Percentiles rank a stretch among this genome's conserved stretches.
Evolutionary conservation across 768 basidiomycete genomes (phyloP).

Genomic region (Boletus rubroflammeus): DNA sequence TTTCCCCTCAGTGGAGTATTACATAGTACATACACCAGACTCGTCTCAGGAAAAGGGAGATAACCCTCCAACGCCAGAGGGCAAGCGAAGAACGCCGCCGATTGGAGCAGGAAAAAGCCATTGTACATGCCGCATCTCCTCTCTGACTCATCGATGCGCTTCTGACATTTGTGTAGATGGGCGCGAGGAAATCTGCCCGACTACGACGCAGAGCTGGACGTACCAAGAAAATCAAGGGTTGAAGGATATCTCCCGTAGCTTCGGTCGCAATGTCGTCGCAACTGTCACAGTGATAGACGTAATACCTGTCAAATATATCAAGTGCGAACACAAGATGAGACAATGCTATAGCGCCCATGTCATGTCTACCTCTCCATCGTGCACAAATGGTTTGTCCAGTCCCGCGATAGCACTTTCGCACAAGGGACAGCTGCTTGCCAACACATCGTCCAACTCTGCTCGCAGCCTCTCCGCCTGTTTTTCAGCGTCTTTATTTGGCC

Average conservation of each 20-base stretch:
- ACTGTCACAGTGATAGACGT: conserved; percentile 5
- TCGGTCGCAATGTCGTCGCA: neutral
- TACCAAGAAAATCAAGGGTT: conserved; percentile 79
- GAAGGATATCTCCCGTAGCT: conserved; percentile 16
- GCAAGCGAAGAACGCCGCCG: conserved; percentile 70
- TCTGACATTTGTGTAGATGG: conserved; percentile 52
- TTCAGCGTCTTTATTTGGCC: conserved; percentile 44
- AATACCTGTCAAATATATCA: conserved; percentile 5
- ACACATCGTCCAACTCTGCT: conserved; percentile 81
- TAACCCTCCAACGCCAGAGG: conserved; percentile 67
- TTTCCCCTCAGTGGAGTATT: conserved; percentile 5
- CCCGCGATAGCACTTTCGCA: conserved; percentile 88
- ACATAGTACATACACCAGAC: neutral
- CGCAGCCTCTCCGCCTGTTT: conserved; percentile 70
- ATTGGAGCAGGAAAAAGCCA: conserved; percentile 40
- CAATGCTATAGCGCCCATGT: conserved; percentile 64
- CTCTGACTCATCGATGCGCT: neutral
- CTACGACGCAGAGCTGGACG: conserved; percentile 69
- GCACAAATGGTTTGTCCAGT: conserved; percentile 83
- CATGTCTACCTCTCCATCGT: conserved; percentile 70
- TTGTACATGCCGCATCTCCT: conserved; percentile 6
- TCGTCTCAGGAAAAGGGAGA: conserved; percentile 53
- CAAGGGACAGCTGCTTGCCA: conserved; percentile 87
- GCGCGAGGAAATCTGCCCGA: conserved; percentile 72
- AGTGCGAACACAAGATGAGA: neutral